Conservation (phyloP, 2,329 filamentous ascomycete species). For the Nemania sp. region DNA sequence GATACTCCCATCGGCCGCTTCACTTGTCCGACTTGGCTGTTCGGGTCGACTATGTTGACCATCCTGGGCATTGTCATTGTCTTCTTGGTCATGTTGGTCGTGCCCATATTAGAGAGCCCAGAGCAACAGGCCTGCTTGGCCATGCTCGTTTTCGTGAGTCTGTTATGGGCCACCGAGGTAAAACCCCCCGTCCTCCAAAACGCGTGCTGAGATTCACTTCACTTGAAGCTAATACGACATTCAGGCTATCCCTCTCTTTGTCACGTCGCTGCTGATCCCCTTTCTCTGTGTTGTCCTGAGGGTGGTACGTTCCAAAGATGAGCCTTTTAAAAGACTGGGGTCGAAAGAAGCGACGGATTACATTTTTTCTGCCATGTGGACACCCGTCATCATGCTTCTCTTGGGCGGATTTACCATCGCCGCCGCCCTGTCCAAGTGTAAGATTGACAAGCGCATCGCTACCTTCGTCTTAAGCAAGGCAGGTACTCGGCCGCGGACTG, state of each 20-base stretch:
- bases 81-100: conserved; percentile 72
- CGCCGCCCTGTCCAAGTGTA: conserved; percentile 93
- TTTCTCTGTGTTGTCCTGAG: conserved; percentile 87
- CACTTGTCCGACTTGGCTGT: conserved; percentile 76
- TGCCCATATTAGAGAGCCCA: conserved; percentile 81
- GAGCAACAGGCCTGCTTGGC: conserved; percentile 97
- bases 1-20: conserved; percentile 79
- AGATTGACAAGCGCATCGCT: conserved; percentile 95
- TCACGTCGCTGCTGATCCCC: conserved; percentile 90
- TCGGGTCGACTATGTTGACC: conserved; percentile 79
- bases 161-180: conserved; percentile 96
- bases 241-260: conserved; percentile 91
- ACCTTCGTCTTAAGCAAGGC: conserved; percentile 96
- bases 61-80: conserved; percentile 70
- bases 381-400: conserved; percentile 96
- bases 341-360: conserved; percentile 80
- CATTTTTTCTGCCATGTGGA: conserved; percentile 98
- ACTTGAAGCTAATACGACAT: background rate
- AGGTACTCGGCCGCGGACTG: conserved; percentile 84
- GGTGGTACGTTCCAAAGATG: conserved; percentile 77
- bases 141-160: conserved; percentile 88
- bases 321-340: conserved; percentile 69
- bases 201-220: conserved; percentile 10
- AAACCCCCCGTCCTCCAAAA: conserved; percentile 29
- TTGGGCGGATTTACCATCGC: conserved; percentile 96